Evolutionary conservation across 2,329 filamentous ascomycete species (phyloP), one percentile per base, ranked within the genome.

Genomic region (Ilyonectria robusta): DNA sequence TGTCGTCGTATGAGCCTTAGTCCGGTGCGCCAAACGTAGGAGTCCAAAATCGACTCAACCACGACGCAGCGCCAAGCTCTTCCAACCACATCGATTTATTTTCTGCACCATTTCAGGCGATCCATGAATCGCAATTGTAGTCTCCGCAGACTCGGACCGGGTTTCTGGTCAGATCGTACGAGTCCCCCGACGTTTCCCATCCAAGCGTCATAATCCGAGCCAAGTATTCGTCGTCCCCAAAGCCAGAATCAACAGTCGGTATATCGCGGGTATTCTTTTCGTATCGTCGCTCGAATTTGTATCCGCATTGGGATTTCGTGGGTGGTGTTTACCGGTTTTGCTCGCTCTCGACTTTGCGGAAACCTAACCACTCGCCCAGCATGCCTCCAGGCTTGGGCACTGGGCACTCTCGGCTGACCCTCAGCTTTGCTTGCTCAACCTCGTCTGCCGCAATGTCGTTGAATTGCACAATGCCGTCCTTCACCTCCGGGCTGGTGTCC

Each of bases 371-470:
- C 77, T 93, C 88, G 13, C 93, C 93, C 51, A 97, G 82, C 37
- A 94, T 82, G 3, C 94, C 95, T 35, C 90, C 87, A 0, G 96
- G 95, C 81, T 98, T 98, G 6, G 96, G 96, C 13, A 99, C 91
- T 0, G 96, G 96, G 78, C 96, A 99, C 78, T 97, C 94, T 75
- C 94, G 88, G 77, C 86, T 86, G 51, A 82, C 77, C 60, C 83
- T 84, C 79, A 85, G 72, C 76, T 83, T 51, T 53, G 70, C 70
- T 65, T 72, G 57, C 62, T 74, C 75, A 19, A 68, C 67, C 70
- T 84, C 77, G 72, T 85, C 81, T 35, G 78, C 76, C 54, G 78
- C 76, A 60, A 76, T 73, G 61, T 81, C 77, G 67, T 81, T 78
- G 71, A 88, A 88, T 59, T 86, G 84, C 5, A 84, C 84, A 33